Evolutionary conservation across 2,329 filamentous ascomycete genomes (phyloP).

Genomic region (Trichothecium roseum): DNA sequence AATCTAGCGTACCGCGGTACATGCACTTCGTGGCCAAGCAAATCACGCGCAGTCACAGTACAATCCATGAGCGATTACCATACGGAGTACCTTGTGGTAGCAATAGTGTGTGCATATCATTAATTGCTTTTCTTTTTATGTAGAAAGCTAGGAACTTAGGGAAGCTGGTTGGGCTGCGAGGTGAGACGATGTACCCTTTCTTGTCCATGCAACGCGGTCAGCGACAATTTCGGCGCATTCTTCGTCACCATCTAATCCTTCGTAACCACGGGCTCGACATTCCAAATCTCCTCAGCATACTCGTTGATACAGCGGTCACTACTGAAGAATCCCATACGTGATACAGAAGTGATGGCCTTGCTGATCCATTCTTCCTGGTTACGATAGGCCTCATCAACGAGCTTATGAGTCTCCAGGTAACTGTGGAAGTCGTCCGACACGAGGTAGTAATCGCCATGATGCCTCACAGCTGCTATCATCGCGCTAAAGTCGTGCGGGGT

Average conservation of each 20-base stretch:
- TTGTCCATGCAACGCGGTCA: no score
- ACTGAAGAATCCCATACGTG: constrained; percentile 95
- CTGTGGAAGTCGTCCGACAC: constrained; percentile 96
- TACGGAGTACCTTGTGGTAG: no score
- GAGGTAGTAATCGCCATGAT: constrained; percentile 95
- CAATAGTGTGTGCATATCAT: no score
- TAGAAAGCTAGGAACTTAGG: no score
- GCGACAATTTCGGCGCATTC: no score
- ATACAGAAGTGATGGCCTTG: constrained; percentile 80
- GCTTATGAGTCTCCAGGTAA: constrained; percentile 80
- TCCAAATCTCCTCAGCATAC: constrained; percentile 97
- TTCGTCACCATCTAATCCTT: constrained; percentile 16
- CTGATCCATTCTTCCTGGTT: constrained; percentile 88
- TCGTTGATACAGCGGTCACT: constrained; percentile 93
- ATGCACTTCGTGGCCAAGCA: no score
- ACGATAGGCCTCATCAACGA: constrained; percentile 86
- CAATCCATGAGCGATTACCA: no score
- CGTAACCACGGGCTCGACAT: constrained; percentile 67
- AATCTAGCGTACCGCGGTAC: no score
- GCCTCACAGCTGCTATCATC: constrained; percentile 72
- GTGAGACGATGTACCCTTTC: no score
- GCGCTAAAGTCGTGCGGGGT: constrained; percentile 69
- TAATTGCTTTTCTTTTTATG: no score
- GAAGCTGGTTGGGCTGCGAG: no score
- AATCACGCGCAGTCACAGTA: no score